Conservation (phyloP, 768 basidiomycete species). For the Agrocybe chaxingu region DNA sequence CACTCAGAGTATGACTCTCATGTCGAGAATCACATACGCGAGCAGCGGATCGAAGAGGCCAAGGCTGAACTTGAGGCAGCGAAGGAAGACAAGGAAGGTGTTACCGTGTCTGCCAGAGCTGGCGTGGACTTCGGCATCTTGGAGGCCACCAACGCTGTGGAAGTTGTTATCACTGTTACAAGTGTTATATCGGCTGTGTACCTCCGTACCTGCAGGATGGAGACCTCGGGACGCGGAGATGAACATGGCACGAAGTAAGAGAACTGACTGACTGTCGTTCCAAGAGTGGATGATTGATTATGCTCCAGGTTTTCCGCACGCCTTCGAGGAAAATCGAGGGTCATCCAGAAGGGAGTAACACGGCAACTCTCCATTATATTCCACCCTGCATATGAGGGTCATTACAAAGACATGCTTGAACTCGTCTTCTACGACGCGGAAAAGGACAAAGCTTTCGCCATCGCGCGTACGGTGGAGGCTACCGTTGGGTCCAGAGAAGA, state of each 20-base stretch:
- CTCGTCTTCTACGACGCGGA: constrained; percentile 38
- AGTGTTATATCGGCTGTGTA: constrained; percentile 20
- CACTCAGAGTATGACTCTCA: constrained; percentile 22
- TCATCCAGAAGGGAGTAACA: constrained; percentile 19
- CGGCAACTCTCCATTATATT: constrained; percentile 29
- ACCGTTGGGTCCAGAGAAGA: constrained; percentile 49
- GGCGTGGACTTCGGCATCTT: constrained; percentile 49
- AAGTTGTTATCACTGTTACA: constrained; percentile 21
- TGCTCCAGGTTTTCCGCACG: constrained; percentile 28
- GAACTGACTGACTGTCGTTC: background rate
- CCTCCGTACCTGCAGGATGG: constrained; percentile 21
- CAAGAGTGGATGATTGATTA: background rate
- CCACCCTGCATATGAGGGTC: constrained; percentile 36
- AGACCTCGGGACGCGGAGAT: constrained; percentile 18
- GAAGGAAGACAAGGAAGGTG: constrained; percentile 44
- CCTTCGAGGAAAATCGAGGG: constrained; percentile 26
- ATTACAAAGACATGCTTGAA: constrained; percentile 45
- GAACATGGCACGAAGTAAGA: constrained; percentile 24
- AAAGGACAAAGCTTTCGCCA: constrained; percentile 37
- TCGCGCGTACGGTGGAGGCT: constrained; percentile 41
- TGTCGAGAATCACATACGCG: constrained; percentile 25
- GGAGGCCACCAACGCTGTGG: constrained; percentile 27
- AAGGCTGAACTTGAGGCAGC: constrained; percentile 36
- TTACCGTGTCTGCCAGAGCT: constrained; percentile 34
- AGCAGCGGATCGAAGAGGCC: constrained; percentile 23